Conservation (phyloP, 2,329 filamentous ascomycete genomes). For the Stenocarpella maydis region DNA sequence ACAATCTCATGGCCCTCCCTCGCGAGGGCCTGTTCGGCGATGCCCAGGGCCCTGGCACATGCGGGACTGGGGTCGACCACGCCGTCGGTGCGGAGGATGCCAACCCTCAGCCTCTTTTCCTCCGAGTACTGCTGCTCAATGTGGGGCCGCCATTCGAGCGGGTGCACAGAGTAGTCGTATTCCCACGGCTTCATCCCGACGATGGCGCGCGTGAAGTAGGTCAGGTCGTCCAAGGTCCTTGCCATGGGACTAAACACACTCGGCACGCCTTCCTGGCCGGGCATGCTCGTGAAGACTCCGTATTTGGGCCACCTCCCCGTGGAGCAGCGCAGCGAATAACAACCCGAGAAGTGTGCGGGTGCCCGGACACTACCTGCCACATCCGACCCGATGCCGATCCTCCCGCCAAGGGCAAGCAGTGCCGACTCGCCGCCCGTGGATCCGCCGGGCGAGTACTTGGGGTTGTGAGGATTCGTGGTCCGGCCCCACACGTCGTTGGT, state of each 20-base stretch:
- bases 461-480: constrained; percentile 82
- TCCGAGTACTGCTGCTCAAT: constrained; percentile 65
- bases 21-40: constrained; percentile 73
- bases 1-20: constrained; percentile 79
- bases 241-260: constrained; percentile 95
- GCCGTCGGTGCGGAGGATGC: constrained; percentile 79
- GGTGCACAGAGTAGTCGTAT: constrained; percentile 87
- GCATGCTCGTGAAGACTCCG: constrained; percentile 86
- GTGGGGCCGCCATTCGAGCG: constrained; percentile 78
- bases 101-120: constrained; percentile 73
- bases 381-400: constrained; percentile 90
- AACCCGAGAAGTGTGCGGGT: constrained; percentile 89
- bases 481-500: constrained; percentile 82
- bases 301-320: constrained; percentile 91
- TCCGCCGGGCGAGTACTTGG: constrained; percentile 86
- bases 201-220: constrained; percentile 82
- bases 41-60: constrained; percentile 78
- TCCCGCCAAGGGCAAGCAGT: constrained; percentile 80
- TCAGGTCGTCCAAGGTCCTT: constrained; percentile 80
- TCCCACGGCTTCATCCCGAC: constrained; percentile 87
- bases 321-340: constrained; percentile 86
- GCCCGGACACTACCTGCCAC: constrained; percentile 88
- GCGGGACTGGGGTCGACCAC: constrained; percentile 89
- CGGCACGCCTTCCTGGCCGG: constrained; percentile 88
- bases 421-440: constrained; percentile 89